Percentiles rank a stretch among this genome's conserved stretches.
Evolutionary conservation across 257 asterid species (phyloP).

Genomic region (Pogostemon cablin): DNA sequence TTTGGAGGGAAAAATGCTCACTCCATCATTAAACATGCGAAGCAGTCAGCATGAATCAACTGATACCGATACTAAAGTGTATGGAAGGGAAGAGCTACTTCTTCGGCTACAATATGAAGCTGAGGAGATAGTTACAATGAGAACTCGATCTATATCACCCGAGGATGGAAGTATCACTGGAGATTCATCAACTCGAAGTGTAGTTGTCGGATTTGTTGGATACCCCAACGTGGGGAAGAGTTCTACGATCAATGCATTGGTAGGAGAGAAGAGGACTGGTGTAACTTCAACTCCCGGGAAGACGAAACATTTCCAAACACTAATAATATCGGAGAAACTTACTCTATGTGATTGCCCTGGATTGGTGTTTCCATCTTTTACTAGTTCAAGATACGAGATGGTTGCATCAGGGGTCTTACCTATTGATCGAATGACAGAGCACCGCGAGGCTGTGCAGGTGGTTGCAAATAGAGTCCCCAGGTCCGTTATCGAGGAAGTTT

Average conservation of each 20-base stretch:
- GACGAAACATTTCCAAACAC: conserved; percentile 95
- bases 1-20: conserved; percentile 61
- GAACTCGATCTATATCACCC: conserved; percentile 47
- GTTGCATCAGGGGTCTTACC: conserved; percentile 97
- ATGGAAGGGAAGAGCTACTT: conserved; percentile 80
- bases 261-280: conserved; percentile 92
- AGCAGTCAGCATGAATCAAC: conserved; percentile 42
- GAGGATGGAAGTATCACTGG: conserved; percentile 33
- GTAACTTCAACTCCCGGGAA: conserved; percentile 99
- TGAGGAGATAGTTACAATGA: conserved; percentile 68
- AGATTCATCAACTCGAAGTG: conserved; percentile 40
- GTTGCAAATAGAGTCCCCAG: conserved; percentile 86
- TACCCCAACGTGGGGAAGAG: conserved; percentile 99
- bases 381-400: conserved; percentile 98
- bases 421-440: conserved; percentile 89
- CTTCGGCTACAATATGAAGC: conserved; percentile 85
- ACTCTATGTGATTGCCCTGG: conserved; percentile 99
- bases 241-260: conserved; percentile 95
- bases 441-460: conserved; percentile 86
- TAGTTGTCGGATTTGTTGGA: conserved; percentile 92
- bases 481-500: conserved; percentile 62
- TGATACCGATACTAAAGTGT: conserved; percentile 63
- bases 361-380: conserved; percentile 90
- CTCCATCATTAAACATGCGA: conserved; percentile 35
- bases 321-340: conserved; percentile 84